phyloP scores from a whole-genome alignment of 768 basidiomycete genomes.

The Tephrocybe sp. region DNA sequence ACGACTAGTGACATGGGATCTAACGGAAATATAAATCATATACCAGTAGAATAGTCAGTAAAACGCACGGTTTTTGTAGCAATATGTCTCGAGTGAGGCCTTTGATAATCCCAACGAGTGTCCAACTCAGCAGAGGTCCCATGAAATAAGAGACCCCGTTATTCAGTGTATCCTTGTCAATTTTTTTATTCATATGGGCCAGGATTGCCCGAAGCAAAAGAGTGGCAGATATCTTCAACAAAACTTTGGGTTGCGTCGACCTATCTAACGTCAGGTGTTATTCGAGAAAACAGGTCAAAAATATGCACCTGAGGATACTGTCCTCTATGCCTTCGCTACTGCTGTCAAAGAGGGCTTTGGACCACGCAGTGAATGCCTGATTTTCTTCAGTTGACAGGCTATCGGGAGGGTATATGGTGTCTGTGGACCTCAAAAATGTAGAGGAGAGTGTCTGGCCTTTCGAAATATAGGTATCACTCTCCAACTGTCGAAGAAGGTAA shows the following conservation, averaged over 20 bases:
- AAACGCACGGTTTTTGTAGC: constrained; percentile 46
- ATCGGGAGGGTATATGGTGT: constrained; percentile 39
- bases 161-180: constrained; percentile 66
- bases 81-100: constrained; percentile 64
- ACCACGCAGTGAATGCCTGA: constrained; percentile 57
- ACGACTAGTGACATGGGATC: constrained; percentile 48
- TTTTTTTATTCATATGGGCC: constrained; percentile 45
- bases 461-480: constrained; percentile 43
- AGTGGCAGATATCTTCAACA: constrained; percentile 67
- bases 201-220: constrained; percentile 65
- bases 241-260: constrained; percentile 65
- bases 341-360: constrained; percentile 76
- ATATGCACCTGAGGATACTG: constrained; percentile 59
- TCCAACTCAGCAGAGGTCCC: constrained; percentile 75
- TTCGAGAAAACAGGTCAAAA: neutral
- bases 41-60: neutral
- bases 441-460: constrained; percentile 47
- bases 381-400: constrained; percentile 43
- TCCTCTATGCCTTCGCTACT: constrained; percentile 84
- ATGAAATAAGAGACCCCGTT: constrained; percentile 81
- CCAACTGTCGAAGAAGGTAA: constrained; percentile 41
- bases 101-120: constrained; percentile 70
- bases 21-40: constrained; percentile 20
- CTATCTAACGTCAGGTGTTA: constrained; percentile 31
- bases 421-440: constrained; percentile 50